Base-by-base conservation (phyloP, 2,329 filamentous ascomycete genomes). In the Sporothrix brunneoviolacea region DNA sequence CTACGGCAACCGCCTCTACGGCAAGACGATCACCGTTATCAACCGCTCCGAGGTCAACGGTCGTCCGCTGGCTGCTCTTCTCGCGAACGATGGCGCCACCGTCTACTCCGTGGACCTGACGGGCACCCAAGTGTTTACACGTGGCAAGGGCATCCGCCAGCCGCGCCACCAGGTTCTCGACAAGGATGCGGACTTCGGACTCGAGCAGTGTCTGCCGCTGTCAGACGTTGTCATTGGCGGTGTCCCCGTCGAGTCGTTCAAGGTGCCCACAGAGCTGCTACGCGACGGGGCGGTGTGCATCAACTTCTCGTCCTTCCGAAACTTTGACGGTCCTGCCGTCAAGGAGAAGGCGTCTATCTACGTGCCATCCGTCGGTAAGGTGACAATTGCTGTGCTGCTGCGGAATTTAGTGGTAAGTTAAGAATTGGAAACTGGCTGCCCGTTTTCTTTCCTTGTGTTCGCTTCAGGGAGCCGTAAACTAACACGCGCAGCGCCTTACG, bases 341-440 rank as follows among this genome's bases (percentile, higher is more conserved):
- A 97, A 95, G 71, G 87, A 96, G 66, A 95, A 91, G 73, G 93
- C 93, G 2, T 90, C 89, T 5, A 95, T 98, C 61, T 98, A 96
- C 61, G 91, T 97, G 16, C 93, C 93, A 2, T 93, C 91, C 0
- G 94, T 96, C 58, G 93, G 93, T 60, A 98, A 97, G 73, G 91
- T 97, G 42, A 98, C 93, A 0, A 97, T 97, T 65, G 88, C 91
- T 15, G 84, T 96, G 30, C 71, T 98, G 52, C 72, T 97, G 62
- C 77, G 93, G 51, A 98, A 98, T 64, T 70, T 97, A 32, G 76
- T 97, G 63, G 88, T 93, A 71, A 70, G 84, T 78, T 33, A 16
- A 4, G 13, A n/a, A 8, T 3, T 18, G 5, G 33, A 32, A 4
- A 9, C 6, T 40, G 30, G 30, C 8, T 15, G 22, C 3, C 10